Evolutionary conservation across 768 basidiomycete genomes (phyloP).

Genomic region (Infundibulicybe gibba): DNA sequence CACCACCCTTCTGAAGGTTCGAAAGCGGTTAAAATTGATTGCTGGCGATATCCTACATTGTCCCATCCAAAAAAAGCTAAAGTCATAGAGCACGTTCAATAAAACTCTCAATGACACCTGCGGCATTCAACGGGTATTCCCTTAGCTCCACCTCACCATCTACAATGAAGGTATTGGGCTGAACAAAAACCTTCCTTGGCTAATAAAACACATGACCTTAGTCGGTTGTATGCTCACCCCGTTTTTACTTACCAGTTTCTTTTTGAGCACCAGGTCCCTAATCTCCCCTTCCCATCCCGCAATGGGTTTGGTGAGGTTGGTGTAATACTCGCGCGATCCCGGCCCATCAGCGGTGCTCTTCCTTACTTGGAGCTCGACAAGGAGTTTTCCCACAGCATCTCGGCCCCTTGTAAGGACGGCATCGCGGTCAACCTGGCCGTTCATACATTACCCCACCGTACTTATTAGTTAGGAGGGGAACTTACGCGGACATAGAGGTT

Average conservation of each 20-base stretch:
- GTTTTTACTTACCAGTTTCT: constrained; percentile 60
- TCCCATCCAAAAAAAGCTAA: too few relatives aligned
- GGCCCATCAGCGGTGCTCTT: constrained; percentile 84
- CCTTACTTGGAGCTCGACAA: constrained; percentile 78
- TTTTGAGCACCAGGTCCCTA: constrained; percentile 71
- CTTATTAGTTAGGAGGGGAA: constrained; percentile 1
- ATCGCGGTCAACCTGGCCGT: constrained; percentile 62
- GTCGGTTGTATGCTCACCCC: neutral
- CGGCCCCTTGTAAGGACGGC: constrained; percentile 64
- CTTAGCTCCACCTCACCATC: constrained; percentile 68
- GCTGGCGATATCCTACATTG: too few relatives aligned
- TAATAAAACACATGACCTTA: constrained; percentile 21
- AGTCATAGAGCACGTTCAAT: constrained; percentile 61
- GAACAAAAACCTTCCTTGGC: constrained; percentile 85
- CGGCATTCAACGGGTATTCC: constrained; percentile 73
- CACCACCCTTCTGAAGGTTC: too few relatives aligned
- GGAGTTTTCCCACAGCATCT: constrained; percentile 65
- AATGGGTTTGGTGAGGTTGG: constrained; percentile 70
- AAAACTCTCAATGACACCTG: constrained; percentile 78
- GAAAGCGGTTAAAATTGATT: too few relatives aligned
- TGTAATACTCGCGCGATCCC: constrained; percentile 78
- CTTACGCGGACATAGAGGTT: constrained; percentile 69
- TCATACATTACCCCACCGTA: too few relatives aligned
- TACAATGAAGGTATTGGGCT: constrained; percentile 73
- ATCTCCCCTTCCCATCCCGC: constrained; percentile 73